These are phyloP conservation scores for Thalassiosira mediterranea DNA, from an alignment of 352 stramenopile genomes.

Conservation along the genomic window DNA sequence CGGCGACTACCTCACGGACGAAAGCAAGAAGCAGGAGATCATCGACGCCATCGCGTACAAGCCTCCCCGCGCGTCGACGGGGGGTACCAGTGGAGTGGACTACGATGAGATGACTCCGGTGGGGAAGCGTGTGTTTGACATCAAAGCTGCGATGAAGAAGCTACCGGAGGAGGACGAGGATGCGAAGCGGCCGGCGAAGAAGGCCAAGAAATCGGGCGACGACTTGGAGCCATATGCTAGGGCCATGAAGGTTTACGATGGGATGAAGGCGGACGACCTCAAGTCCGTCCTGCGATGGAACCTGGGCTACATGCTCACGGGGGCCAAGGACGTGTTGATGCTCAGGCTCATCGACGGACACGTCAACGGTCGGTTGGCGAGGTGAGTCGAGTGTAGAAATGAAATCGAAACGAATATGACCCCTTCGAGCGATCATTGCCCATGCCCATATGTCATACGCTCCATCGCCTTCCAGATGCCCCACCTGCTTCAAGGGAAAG, in stretches of 20 bases:
- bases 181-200: constrained; percentile 37
- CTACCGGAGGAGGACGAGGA: constrained; percentile 28
- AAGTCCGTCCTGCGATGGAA: constrained; percentile 75
- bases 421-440: no score
- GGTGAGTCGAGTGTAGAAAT: constrained; percentile 10
- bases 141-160: constrained; percentile 24
- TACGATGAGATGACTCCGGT: constrained; percentile 24
- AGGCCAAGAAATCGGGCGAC: constrained; percentile 20
- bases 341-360: constrained; percentile 70
- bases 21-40: constrained; percentile 15
- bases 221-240: constrained; percentile 19
- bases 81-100: constrained; percentile 3
- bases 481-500: constrained; percentile 58
- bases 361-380: constrained; percentile 64
- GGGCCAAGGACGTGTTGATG: constrained; percentile 67
- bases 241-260: constrained; percentile 40
- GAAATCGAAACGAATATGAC: background rate
- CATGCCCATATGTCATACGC: no score
- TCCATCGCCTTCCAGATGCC: constrained; percentile 47
- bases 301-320: constrained; percentile 54
- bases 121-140: constrained; percentile 29
- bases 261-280: constrained; percentile 53
- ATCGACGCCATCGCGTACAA: constrained; percentile 24
- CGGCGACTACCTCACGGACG: no score
- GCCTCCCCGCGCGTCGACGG: constrained; percentile 8